Percentiles rank a stretch among this genome's conserved stretches.
Conservation (phyloP, 208 protist species). For the Leptomonas pyrrhocoris region DNA sequence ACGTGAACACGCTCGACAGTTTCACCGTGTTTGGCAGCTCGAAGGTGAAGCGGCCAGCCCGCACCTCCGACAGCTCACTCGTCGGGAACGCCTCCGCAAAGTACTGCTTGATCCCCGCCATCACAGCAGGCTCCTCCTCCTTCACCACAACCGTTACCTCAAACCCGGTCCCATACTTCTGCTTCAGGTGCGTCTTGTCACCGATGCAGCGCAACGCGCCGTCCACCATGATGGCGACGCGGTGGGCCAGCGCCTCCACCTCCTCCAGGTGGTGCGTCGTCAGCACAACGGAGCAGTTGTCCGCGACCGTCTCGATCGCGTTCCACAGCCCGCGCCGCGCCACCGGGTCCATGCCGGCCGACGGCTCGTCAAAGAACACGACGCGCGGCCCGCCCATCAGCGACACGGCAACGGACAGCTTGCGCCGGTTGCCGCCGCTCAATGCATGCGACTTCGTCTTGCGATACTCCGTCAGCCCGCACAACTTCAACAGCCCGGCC, state of each 20-base stretch:
- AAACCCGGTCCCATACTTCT: conserved; percentile 65
- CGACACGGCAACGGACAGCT: conserved; percentile 68
- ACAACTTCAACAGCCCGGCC: conserved; percentile 32
- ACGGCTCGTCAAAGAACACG: conserved; percentile 78
- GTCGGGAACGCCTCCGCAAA: conserved; percentile 37
- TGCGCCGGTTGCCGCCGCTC: conserved; percentile 77
- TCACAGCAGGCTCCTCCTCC: conserved; percentile 19
- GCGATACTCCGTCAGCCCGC: conserved; percentile 39
- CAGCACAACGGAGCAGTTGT: conserved; percentile 80
- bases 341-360: conserved; percentile 70
- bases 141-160: conserved; percentile 51
- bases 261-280: conserved; percentile 95
- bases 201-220: conserved; percentile 83
- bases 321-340: conserved; percentile 69
- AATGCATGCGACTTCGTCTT: conserved; percentile 37
- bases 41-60: conserved; percentile 48
- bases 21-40: conserved; percentile 34
- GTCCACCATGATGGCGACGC: conserved; percentile 80
- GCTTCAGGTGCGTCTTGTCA: conserved; percentile 67
- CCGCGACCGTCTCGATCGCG: conserved; percentile 55
- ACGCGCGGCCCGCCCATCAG: conserved; percentile 65
- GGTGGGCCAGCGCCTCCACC: conserved; percentile 81
- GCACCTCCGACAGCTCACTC: conserved; percentile 39
- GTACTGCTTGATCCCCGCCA: conserved; percentile 32
- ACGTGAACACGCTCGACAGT: conserved; percentile 43